Percentiles rank a stretch among this genome's conserved stretches.
Evolutionary conservation across 345 rosid species (phyloP).

Genomic region (Turritis glabra): DNA sequence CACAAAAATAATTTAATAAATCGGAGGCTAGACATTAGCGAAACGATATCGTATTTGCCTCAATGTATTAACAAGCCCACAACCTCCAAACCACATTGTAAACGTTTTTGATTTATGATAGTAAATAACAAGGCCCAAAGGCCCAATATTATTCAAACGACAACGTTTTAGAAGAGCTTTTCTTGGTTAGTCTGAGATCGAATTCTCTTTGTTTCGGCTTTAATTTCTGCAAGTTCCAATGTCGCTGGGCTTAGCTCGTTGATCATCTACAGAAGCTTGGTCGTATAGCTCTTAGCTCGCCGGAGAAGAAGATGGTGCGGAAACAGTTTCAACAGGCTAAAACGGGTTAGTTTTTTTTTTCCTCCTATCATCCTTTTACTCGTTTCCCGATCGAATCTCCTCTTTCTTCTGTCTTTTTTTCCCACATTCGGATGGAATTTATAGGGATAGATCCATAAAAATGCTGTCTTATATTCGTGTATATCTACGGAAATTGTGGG

Average conservation of each 20-base stretch:
- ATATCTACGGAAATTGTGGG: neutral
- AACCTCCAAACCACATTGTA: neutral
- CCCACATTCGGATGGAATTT: neutral
- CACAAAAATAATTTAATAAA: neutral
- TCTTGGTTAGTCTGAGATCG: slow-evolving; percentile 4
- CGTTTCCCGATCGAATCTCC: slow-evolving; percentile 11
- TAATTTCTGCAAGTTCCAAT: neutral
- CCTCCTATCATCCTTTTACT: neutral
- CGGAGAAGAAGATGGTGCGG: slow-evolving; percentile 55
- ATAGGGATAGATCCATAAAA: neutral
- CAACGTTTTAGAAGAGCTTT: neutral
- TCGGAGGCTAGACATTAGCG: neutral
- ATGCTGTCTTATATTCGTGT: neutral
- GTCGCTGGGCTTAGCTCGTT: slow-evolving; percentile 15
- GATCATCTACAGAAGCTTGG: slow-evolving; percentile 18
- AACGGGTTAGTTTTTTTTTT: slow-evolving; percentile 46
- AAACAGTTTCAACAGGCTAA: slow-evolving; percentile 59
- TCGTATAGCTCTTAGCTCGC: neutral
- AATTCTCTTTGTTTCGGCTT: slow-evolving; percentile 9
- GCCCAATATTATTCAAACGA: neutral
- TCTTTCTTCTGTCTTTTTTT: neutral
- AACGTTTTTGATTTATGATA: neutral
- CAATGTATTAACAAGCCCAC: neutral
- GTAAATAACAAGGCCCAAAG: neutral
- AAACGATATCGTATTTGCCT: neutral